A percentile compares a stretch with the other conserved stretches of the same genome.
Conservation (phyloP, 164 flowering plant genomes). For the Aristolochia fimbriata region DNA sequence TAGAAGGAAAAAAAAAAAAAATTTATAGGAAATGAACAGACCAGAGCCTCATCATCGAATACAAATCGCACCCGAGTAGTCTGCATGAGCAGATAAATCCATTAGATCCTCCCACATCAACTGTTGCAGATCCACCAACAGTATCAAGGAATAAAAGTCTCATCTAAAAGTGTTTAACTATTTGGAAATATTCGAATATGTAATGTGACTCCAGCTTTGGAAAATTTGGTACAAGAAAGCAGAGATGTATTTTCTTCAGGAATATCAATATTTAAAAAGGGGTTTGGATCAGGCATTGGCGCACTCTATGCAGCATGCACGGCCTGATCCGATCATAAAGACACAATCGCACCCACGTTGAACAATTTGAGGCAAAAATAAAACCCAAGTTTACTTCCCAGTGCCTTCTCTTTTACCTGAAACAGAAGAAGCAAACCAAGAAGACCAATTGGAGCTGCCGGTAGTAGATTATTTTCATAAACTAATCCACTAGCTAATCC, state of each 20-base stretch:
- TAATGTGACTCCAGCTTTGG: too few relatives aligned
- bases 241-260: too few relatives aligned
- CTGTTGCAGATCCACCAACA: not conserved
- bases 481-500: constrained; percentile 75
- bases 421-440: constrained; percentile 72
- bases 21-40: constrained; percentile 22
- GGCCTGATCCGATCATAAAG: too few relatives aligned
- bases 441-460: constrained; percentile 79
- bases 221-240: too few relatives aligned
- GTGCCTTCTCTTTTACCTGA: constrained; percentile 41
- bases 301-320: too few relatives aligned
- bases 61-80: constrained; percentile 88
- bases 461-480: constrained; percentile 60
- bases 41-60: constrained; percentile 86
- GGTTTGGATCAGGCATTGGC: too few relatives aligned
- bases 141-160: not conserved
- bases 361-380: not conserved
- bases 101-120: not conserved
- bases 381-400: not conserved
- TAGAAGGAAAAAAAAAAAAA: not conserved
- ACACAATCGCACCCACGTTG: not conserved
- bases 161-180: too few relatives aligned
- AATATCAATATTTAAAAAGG: not conserved
- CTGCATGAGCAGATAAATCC: constrained; percentile 29
- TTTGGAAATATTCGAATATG: too few relatives aligned